Conservation (phyloP, 2,329 filamentous ascomycete genomes). For the Aspergillus sp. region DNA sequence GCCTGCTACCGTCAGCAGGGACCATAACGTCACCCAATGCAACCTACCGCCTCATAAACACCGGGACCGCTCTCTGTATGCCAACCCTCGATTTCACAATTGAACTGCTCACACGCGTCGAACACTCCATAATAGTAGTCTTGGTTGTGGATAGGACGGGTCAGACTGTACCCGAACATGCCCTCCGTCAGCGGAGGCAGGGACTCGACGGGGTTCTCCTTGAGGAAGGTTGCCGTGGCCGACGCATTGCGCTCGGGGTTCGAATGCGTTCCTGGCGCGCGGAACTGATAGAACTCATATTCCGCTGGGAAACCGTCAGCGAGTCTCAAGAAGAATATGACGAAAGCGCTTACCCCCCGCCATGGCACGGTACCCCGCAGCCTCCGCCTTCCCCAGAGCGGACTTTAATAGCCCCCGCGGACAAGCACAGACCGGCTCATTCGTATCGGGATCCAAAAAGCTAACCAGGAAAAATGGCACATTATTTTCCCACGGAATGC, state of each 20-base stretch:
- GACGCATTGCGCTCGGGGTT: slow-evolving; percentile 62
- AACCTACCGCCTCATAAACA: slow-evolving; percentile 81
- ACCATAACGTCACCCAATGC: slow-evolving; percentile 12
- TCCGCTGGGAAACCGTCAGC: slow-evolving; percentile 62
- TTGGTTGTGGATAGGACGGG: slow-evolving; percentile 82
- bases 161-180: slow-evolving; percentile 95
- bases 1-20: slow-evolving; percentile 50
- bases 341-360: slow-evolving; percentile 69
- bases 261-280: slow-evolving; percentile 58
- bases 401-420: slow-evolving; percentile 74
- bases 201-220: slow-evolving; percentile 69
- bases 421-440: slow-evolving; percentile 71
- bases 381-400: slow-evolving; percentile 66
- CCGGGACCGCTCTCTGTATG: slow-evolving; percentile 93
- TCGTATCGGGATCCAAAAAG: slow-evolving; percentile 80
- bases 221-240: slow-evolving; percentile 73
- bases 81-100: slow-evolving; percentile 87
- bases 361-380: slow-evolving; percentile 76
- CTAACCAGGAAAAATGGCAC: slow-evolving; percentile 82
- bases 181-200: slow-evolving; percentile 83
- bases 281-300: slow-evolving; percentile 94
- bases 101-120: slow-evolving; percentile 74
- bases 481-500: slow-evolving; percentile 89
- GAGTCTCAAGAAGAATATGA: background rate
- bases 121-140: slow-evolving; percentile 91